Base-by-base conservation (phyloP, 768 basidiomycete species). In the Holtermannia corniformis region DNA sequence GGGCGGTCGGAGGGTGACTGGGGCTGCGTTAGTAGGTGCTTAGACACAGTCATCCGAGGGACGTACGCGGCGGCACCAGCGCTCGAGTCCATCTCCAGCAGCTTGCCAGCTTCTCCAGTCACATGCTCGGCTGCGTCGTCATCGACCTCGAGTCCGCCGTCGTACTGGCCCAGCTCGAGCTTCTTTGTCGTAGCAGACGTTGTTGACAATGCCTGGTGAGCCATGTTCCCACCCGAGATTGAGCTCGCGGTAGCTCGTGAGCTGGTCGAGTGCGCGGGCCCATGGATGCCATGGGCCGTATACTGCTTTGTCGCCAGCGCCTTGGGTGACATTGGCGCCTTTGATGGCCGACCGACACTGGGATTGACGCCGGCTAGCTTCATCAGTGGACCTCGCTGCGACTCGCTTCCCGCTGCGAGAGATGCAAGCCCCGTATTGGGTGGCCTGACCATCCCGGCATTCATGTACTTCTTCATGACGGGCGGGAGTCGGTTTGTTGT, bases 101-200 rank as follows among this genome's bases (percentile, higher is more conserved):
- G 78, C 60, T 82, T 78, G 0, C 86, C 89, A 1, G 86, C 84
- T 56, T 88, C 83, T 1, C 85, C 87, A 37, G 78, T 80, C 1
- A 88, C 81, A 20, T 74, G 75, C 63, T 84, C 81, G 25, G 56
- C 58, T 21, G 82, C 85, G 23, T 57, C 60, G 47, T 86, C 83
- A 58, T 95, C 93, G 27, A 81, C 75, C 73, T 95, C 92, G n/a
- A 96, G 79, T 2, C 92, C 91, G n/a, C 91, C 92, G 58, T 99
- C 93, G 70, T 99, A 99, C 44, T 76, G 79, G 24, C 93, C 92
- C 27, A 95, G 32, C 4, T 61, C 58, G 21, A 23, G 43, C 27
- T 52, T 59, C 5, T 41, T 26, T 5, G 44, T 55, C 28, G 28
- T 23, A 24, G 50, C 43, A 14, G 22, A 19, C 12, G 54, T 23